These are phyloP conservation scores for Glycine tomentella DNA, from an alignment of 306 rosid genomes.

Conservation along the genomic window DNA sequence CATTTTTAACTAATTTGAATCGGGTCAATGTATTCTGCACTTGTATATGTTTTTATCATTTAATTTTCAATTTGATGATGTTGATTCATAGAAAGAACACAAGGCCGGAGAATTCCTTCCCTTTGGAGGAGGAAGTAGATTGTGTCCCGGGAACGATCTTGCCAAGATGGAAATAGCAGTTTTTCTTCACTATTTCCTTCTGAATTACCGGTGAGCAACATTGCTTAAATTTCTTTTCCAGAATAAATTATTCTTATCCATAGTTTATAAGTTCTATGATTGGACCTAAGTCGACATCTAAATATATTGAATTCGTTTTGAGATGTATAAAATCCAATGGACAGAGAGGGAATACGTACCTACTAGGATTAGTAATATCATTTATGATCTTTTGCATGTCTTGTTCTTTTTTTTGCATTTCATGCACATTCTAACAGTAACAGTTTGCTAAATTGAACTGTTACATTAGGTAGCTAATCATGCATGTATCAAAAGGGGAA, in stretches of 20 bases:
- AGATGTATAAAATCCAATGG: too few species aligned
- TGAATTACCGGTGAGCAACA: slow-evolving; percentile 62
- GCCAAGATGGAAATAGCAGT: slow-evolving; percentile 77
- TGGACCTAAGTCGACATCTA: background rate
- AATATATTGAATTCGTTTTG: too few species aligned
- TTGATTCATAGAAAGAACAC: slow-evolving; percentile 52
- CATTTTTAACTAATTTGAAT: background rate
- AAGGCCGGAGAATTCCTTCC: slow-evolving; percentile 88
- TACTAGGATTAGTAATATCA: background rate
- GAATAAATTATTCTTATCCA: background rate
- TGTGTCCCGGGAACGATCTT: slow-evolving; percentile 74
- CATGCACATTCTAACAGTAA: too few species aligned
- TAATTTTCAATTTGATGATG: slow-evolving; percentile 29
- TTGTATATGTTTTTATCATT: background rate
- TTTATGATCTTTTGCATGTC: background rate
- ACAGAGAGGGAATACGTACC: background rate
- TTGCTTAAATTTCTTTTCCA: too few species aligned
- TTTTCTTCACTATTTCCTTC: slow-evolving; percentile 84
- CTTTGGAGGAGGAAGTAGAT: slow-evolving; percentile 82
- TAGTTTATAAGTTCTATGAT: background rate
- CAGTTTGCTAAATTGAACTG: too few species aligned
- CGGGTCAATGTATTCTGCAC: background rate
- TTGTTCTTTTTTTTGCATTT: background rate
- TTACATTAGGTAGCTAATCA: too few species aligned
- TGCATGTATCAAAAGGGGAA: too few species aligned